These are phyloP conservation scores for Torulaspora indica DNA, from an alignment of 805 yeast species.

Conservation along the genomic window DNA sequence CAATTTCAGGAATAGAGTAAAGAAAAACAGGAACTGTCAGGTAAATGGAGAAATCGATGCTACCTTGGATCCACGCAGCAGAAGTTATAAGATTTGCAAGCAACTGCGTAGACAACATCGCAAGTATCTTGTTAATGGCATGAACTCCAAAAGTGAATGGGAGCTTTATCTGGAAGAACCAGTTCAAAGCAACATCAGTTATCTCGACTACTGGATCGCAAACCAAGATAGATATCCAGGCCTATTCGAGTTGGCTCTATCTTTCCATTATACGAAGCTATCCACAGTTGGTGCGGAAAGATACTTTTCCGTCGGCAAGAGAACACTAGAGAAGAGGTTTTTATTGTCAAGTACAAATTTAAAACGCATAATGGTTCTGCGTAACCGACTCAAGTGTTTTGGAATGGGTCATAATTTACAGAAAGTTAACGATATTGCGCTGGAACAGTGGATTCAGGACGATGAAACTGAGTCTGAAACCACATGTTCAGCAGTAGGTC, in stretches of 20 bases:
- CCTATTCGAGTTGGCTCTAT: neutral
- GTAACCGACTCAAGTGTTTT: slow-evolving; percentile 16
- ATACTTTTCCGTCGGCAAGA: slow-evolving; percentile 12
- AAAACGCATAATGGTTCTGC: slow-evolving; percentile 12
- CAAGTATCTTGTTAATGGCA: neutral
- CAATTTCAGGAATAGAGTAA: neutral
- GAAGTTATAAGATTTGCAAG: slow-evolving; percentile 6
- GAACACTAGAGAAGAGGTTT: slow-evolving; percentile 9
- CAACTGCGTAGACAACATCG: slow-evolving; percentile 3
- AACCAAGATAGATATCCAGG: slow-evolving; percentile 14
- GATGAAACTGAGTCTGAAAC: slow-evolving; percentile 4
- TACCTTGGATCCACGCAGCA: slow-evolving; percentile 1
- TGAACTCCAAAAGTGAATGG: slow-evolving; percentile 11
- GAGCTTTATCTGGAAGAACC: slow-evolving; percentile 15
- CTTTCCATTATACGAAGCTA: slow-evolving; percentile 13
- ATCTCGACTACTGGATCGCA: slow-evolving; percentile 15
- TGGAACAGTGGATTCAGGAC: slow-evolving; percentile 15
- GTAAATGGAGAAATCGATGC: neutral
- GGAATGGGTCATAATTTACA: slow-evolving; percentile 10
- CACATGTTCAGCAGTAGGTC: too few species aligned
- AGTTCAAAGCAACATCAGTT: slow-evolving; percentile 7
- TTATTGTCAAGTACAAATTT: slow-evolving; percentile 13
- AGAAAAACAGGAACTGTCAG: neutral
- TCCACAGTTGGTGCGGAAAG: slow-evolving; percentile 13
- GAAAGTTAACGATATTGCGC: slow-evolving; percentile 9